Base-by-base conservation (phyloP, 768 basidiomycete genomes). In the Boletellus sp. region DNA sequence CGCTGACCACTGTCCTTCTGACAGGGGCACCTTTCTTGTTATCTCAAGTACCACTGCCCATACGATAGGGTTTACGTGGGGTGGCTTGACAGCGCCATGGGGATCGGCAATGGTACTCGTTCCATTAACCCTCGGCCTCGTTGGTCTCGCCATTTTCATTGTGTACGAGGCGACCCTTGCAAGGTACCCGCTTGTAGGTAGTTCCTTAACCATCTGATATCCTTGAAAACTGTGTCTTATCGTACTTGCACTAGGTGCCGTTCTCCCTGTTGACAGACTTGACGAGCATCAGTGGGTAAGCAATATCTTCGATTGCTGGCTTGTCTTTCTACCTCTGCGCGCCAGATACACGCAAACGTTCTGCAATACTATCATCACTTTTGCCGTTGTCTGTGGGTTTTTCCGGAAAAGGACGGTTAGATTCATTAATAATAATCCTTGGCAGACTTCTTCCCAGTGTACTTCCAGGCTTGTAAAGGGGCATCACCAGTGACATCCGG, bases 61-160 rank as follows among this genome's bases (percentile, higher is more conserved):
- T 17, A 58, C 63, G 6, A 57, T 73, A 33, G 70, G 60, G 15
- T 50, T 74, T 40, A 70, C 74, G 8, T 72, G 70, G 75, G 79
- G 72, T 2, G 78, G 79, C 6, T 59, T 68, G 6, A 54, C 57
- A 3, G 74, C 66, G 44, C 51, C 72, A 1, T 80, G 78, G 78
- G 48, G 55, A 3, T 74, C 73, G 0, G 53, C 51, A 15, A 60
- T 54, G 1, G 70, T 78, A 6, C 61, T 80, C 19, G 68, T 64
- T 0, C 75, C 79, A 0, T 64, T 80, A 6, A 49, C 72, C 32
- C 22, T 71, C 17, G 78, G 78, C 1, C 35, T 73, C 6, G 9
- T 67, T 3, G 74, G 74, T 6, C 49, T 78, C 32, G 51, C 52
- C 1, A 48, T 49, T 10, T 78, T 75, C 49, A 33, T 73, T 15